These are phyloP conservation scores for Beauveria medogensis DNA, from an alignment of 2,329 filamentous ascomycete species.

Conservation along the genomic window DNA sequence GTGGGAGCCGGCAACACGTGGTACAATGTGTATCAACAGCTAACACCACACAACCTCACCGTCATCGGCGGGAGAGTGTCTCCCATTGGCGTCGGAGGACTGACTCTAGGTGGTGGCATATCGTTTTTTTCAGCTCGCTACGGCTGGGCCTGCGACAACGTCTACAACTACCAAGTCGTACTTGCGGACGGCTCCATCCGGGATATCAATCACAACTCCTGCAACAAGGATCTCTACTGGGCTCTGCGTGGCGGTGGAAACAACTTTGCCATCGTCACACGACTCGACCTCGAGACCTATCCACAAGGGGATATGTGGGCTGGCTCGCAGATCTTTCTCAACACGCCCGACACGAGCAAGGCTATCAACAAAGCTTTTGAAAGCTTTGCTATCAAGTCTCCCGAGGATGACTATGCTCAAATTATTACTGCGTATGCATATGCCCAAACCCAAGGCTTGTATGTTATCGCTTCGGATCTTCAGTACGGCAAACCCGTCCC, in stretches of 20 bases:
- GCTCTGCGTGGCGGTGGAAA: constrained; percentile 48
- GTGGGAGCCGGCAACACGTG: constrained; percentile 17
- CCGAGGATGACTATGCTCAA: constrained; percentile 17
- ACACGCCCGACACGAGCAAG: constrained; percentile 17
- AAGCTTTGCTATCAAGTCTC: constrained; percentile 15
- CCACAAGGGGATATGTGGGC: constrained; percentile 31
- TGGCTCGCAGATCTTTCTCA: constrained; percentile 24
- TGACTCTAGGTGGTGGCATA: constrained; percentile 19
- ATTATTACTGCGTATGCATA: constrained; percentile 18
- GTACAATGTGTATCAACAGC: constrained; percentile 16
- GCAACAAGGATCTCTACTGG: constrained; percentile 46
- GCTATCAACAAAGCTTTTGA: constrained; percentile 17
- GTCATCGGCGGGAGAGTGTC: constrained; percentile 18
- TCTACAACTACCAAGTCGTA: constrained; percentile 27
- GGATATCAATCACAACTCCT: constrained; percentile 30
- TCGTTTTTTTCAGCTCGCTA: constrained; percentile 17
- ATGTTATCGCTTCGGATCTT: constrained; percentile 16
- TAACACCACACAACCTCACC: constrained; percentile 14
- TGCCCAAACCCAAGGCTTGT: constrained; percentile 12
- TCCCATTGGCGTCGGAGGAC: constrained; percentile 18
- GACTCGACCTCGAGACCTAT: constrained; percentile 35
- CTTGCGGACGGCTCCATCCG: constrained; percentile 35
- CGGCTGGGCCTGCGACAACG: constrained; percentile 19
- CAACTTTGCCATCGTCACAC: constrained; percentile 48
- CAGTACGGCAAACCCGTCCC: constrained; percentile 15